These are phyloP conservation scores for Penicillium ucsense DNA, from an alignment of 495 filamentous ascomycete genomes.

Conservation along the genomic window DNA sequence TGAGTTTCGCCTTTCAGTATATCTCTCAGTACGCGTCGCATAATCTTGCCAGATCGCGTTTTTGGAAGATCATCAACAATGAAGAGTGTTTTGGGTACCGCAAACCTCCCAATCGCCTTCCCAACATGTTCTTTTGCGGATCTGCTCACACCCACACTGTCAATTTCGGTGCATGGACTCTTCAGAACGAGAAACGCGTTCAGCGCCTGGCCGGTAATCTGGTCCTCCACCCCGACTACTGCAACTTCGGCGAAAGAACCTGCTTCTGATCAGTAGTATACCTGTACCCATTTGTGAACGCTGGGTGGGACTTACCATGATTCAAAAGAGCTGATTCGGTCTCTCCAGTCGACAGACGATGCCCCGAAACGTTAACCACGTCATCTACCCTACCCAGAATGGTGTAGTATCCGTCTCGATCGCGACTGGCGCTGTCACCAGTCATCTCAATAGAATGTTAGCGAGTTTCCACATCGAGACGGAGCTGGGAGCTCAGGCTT, in stretches of 20 bases:
- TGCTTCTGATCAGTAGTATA: constrained; percentile 12
- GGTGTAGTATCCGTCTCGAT: constrained; percentile 92
- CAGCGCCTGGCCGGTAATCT: constrained; percentile 79
- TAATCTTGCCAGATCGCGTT: background rate
- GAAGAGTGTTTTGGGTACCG: background rate
- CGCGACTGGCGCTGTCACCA: constrained; percentile 76
- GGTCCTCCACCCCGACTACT: constrained; percentile 75
- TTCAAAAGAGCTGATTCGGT: constrained; percentile 85
- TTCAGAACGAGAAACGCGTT: constrained; percentile 86
- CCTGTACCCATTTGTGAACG: background rate
- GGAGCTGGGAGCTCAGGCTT: background rate
- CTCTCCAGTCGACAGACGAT: constrained; percentile 83
- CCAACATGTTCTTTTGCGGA: background rate
- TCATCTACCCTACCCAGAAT: constrained; percentile 88
- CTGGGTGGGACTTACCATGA: constrained; percentile 27
- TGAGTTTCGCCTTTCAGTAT: background rate
- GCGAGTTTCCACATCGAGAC: background rate
- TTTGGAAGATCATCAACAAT: background rate
- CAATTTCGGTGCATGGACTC: constrained; percentile 22
- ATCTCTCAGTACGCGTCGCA: background rate
- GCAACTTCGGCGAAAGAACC: constrained; percentile 69
- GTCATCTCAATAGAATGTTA: constrained; percentile 53
- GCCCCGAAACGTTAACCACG: constrained; percentile 83
- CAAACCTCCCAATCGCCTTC: background rate
- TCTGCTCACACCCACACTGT: too few relatives aligned